Evolutionary conservation across 2,329 filamentous ascomycete genomes (phyloP).

Genomic region (Ascochyta fabae): DNA sequence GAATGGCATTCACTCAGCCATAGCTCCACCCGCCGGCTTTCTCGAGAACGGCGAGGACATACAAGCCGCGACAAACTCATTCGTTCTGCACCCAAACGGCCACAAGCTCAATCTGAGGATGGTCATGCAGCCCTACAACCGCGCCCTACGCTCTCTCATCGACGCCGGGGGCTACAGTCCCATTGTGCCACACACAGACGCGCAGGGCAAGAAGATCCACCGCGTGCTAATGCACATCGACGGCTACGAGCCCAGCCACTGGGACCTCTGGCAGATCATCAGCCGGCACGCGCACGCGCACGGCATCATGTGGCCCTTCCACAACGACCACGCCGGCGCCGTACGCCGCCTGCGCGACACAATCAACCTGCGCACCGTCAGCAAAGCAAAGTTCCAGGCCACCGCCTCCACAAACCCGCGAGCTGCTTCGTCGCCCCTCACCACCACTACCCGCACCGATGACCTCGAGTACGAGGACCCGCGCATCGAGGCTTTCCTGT

Average conservation of each 20-base stretch:
- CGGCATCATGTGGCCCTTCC: constrained; percentile 44
- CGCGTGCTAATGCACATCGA: constrained; percentile 46
- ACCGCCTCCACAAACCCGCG: constrained; percentile 30
- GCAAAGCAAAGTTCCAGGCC: constrained; percentile 21
- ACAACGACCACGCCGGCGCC: constrained; percentile 27
- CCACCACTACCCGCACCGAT: neutral
- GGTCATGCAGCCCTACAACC: constrained; percentile 49
- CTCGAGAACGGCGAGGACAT: constrained; percentile 57
- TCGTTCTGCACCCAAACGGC: constrained; percentile 53
- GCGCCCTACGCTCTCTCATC: constrained; percentile 48
- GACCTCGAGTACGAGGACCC: constrained; percentile 25
- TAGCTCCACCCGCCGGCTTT: constrained; percentile 53
- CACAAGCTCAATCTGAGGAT: constrained; percentile 33
- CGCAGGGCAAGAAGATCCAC: constrained; percentile 27
- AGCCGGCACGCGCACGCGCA: constrained; percentile 38
- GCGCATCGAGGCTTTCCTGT: constrained; percentile 22
- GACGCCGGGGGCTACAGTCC: constrained; percentile 43
- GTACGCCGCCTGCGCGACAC: constrained; percentile 39
- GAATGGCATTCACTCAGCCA: constrained; percentile 50
- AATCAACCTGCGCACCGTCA: constrained; percentile 26
- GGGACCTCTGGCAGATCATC: constrained; percentile 40
- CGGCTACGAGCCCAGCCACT: constrained; percentile 41
- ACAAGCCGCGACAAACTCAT: constrained; percentile 51
- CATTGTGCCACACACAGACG: constrained; percentile 30
- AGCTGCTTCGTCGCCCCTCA: constrained; percentile 20